These are phyloP conservation scores for Trichoderma arundinaceum DNA, from an alignment of 2,329 filamentous ascomycete genomes.

Conservation along the genomic window DNA sequence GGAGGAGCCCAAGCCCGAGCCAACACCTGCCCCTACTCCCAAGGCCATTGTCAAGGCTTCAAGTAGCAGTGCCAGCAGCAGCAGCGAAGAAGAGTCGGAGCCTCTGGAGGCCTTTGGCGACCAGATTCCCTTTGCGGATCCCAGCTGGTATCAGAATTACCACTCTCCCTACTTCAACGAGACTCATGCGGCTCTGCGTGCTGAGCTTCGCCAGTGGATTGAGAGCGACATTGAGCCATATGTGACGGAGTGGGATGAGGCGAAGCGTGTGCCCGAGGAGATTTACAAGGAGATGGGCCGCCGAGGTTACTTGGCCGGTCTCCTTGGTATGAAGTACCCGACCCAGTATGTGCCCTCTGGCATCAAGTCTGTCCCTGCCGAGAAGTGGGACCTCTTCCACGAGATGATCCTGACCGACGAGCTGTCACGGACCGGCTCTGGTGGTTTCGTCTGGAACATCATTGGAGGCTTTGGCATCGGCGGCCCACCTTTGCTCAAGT, in stretches of 20 bases:
- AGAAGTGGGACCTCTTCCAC: slow-evolving; percentile 98
- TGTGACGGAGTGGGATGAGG: slow-evolving; percentile 96
- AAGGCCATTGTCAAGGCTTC: slow-evolving; percentile 44
- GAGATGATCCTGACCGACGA: slow-evolving; percentile 96
- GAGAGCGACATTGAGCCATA: slow-evolving; percentile 87
- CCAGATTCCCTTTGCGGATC: slow-evolving; percentile 89
- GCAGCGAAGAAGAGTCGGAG: slow-evolving; percentile 60
- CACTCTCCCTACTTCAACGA: slow-evolving; percentile 97
- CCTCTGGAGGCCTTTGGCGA: slow-evolving; percentile 84
- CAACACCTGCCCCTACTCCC: slow-evolving; percentile 42
- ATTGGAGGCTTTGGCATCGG: slow-evolving; percentile 97
- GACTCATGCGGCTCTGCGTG: slow-evolving; percentile 86
- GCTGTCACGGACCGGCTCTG: slow-evolving; percentile 84
- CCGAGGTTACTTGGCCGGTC: slow-evolving; percentile 88
- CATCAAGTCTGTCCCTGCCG: slow-evolving; percentile 77
- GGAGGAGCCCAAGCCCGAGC: slow-evolving; percentile 58
- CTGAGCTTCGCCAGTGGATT: slow-evolving; percentile 91
- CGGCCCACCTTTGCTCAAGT: slow-evolving; percentile 88
- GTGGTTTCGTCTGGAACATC: slow-evolving; percentile 95
- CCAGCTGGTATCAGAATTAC: slow-evolving; percentile 93
- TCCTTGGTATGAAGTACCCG: slow-evolving; percentile 84
- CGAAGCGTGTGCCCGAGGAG: slow-evolving; percentile 81
- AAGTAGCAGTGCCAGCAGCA: slow-evolving; percentile 52
- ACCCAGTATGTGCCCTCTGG: slow-evolving; percentile 66
- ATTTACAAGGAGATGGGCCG: slow-evolving; percentile 97